A percentile compares a stretch with the other conserved stretches of the same genome.
phyloP scores from a whole-genome alignment of 768 basidiomycete genomes.

The Gloeophyllum trabeum region DNA sequence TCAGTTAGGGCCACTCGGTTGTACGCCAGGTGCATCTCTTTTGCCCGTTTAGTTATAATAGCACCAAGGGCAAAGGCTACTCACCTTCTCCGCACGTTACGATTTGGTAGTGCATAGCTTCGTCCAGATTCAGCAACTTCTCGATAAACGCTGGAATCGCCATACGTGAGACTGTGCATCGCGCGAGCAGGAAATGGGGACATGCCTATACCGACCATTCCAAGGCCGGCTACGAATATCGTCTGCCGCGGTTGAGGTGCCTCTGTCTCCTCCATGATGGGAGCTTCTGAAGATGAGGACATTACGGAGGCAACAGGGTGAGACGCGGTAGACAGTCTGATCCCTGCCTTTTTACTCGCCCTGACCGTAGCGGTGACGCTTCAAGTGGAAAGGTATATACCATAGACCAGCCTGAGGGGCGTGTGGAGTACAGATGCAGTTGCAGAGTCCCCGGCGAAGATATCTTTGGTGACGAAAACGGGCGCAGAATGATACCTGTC shows the following conservation, averaged over 20 bases:
- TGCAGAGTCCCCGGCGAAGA: too few relatives aligned
- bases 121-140: constrained; percentile 50
- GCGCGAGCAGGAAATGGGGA: neutral
- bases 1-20: constrained; percentile 48
- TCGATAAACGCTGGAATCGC: constrained; percentile 53
- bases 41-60: constrained; percentile 8
- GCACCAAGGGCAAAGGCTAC: constrained; percentile 14
- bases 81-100: constrained; percentile 51
- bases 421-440: too few relatives aligned
- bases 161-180: neutral
- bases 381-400: too few relatives aligned
- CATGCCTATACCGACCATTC: constrained; percentile 52
- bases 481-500: too few relatives aligned
- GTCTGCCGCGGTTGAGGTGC: constrained; percentile 8
- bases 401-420: too few relatives aligned
- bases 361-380: too few relatives aligned
- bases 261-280: too few relatives aligned
- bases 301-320: too few relatives aligned
- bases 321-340: too few relatives aligned
- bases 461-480: too few relatives aligned
- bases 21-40: constrained; percentile 37
- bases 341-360: too few relatives aligned
- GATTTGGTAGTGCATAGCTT: constrained; percentile 34
- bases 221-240: constrained; percentile 36
- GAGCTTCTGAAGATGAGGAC: too few relatives aligned